Evolutionary conservation across 495 filamentous ascomycete genomes (phyloP).

Genomic region (Podospora pseudopauciseta): DNA sequence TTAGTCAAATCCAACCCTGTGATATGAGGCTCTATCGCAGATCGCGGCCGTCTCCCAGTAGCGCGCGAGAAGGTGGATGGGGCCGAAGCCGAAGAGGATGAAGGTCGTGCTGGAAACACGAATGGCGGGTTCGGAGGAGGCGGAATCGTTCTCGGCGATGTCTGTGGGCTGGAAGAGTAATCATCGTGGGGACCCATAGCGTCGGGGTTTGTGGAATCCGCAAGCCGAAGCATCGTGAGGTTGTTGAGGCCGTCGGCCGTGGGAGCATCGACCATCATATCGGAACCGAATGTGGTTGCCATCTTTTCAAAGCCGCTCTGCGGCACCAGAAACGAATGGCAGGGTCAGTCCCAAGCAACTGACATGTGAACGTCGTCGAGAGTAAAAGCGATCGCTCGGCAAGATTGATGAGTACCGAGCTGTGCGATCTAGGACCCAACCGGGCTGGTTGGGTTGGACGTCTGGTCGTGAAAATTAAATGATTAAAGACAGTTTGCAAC

Average conservation of each 20-base stretch:
- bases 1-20: slow-evolving; percentile 17
- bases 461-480: slow-evolving; percentile 23
- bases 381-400: slow-evolving; percentile 6
- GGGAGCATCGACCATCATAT: slow-evolving; percentile 34
- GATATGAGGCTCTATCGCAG: slow-evolving; percentile 40
- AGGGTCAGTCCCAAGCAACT: slow-evolving; percentile 32
- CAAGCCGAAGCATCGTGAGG: slow-evolving; percentile 14
- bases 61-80: slow-evolving; percentile 45
- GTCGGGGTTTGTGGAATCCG: slow-evolving; percentile 10
- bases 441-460: slow-evolving; percentile 11
- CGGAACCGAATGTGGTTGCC: slow-evolving; percentile 40
- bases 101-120: slow-evolving; percentile 57
- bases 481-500: slow-evolving; percentile 31
- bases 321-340: slow-evolving; percentile 42
- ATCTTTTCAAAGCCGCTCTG: slow-evolving; percentile 47
- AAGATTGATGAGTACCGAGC: not conserved
- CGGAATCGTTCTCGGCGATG: slow-evolving; percentile 39
- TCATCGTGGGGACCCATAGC: slow-evolving; percentile 20
- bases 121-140: slow-evolving; percentile 69
- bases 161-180: slow-evolving; percentile 24
- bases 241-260: slow-evolving; percentile 28
- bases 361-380: slow-evolving; percentile 39
- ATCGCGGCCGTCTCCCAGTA: slow-evolving; percentile 45
- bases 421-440: slow-evolving; percentile 11
- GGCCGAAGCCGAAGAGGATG: slow-evolving; percentile 43